Conservation (phyloP, 257 asterid species). For the Lithospermum erythrorhizon region DNA sequence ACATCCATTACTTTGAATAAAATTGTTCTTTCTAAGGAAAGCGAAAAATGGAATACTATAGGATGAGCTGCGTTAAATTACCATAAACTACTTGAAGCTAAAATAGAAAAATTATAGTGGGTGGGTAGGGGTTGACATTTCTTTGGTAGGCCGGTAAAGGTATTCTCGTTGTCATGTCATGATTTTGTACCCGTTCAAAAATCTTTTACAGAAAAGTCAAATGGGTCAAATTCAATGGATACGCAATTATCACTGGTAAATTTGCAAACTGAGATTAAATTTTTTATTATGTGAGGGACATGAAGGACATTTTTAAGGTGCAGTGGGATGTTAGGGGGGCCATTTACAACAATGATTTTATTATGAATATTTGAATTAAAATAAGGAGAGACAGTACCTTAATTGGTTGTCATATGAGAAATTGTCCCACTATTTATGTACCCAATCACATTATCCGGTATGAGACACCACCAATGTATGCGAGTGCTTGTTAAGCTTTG, state of each 20-base stretch:
- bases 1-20: no score
- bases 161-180: conserved; percentile 10
- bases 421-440: conserved; percentile 17
- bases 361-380: conserved; percentile 1
- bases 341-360: conserved; percentile 9
- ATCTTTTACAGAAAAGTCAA: no score
- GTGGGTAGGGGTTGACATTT: no score
- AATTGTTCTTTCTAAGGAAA: no score
- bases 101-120: no score
- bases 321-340: conserved; percentile 9
- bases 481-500: no score
- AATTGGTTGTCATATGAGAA: conserved; percentile 7
- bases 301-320: neutral
- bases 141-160: conserved; percentile 2
- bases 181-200: neutral
- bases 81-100: no score
- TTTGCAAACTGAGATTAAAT: neutral
- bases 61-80: conserved; percentile 13
- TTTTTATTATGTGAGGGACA: neutral
- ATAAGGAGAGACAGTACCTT: neutral
- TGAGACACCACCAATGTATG: no score
- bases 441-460: no score
- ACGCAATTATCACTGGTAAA: conserved; percentile 6
- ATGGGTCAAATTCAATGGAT: neutral
- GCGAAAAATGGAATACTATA: no score